Conservation (phyloP, 192 early-diverging fungal genomes). For the Coemansia sp. region DNA sequence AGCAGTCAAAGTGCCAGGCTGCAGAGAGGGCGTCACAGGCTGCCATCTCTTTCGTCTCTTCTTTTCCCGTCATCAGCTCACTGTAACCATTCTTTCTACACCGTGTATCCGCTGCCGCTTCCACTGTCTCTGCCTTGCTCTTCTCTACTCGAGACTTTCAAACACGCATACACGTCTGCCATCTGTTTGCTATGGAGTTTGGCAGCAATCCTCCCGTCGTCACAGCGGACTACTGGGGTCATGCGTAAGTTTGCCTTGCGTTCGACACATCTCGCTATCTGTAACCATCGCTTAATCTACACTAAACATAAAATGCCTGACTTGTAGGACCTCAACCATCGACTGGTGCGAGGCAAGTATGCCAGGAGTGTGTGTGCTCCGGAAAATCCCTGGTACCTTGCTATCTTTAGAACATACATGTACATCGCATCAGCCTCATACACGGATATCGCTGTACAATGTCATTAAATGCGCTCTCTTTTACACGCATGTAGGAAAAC, state of each 20-base stretch:
- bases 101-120: not conserved
- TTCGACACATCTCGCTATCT: not conserved
- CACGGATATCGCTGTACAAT: not conserved
- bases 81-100: not conserved
- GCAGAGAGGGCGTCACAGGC: not conserved
- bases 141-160: not conserved
- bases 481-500: constrained; percentile 58
- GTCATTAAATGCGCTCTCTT: not conserved
- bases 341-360: constrained; percentile 53
- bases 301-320: not conserved
- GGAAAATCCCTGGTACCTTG: not conserved
- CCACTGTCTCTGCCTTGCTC: not conserved
- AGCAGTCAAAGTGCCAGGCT: not conserved
- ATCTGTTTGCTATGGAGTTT: constrained; percentile 14
- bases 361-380: not conserved
- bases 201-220: constrained; percentile 9
- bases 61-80: not conserved
- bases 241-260: constrained; percentile 56
- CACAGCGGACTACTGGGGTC: constrained; percentile 48
- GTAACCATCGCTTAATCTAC: not conserved
- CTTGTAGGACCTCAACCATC: constrained; percentile 49
- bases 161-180: not conserved
- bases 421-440: not conserved
- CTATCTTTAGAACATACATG: not conserved
- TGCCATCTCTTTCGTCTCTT: not conserved